A percentile compares a stretch with the other conserved stretches of the same genome.
These are phyloP conservation scores for Fonsecaea pedrosoi DNA, from an alignment of 2,329 filamentous ascomycete species.

Conservation along the genomic window DNA sequence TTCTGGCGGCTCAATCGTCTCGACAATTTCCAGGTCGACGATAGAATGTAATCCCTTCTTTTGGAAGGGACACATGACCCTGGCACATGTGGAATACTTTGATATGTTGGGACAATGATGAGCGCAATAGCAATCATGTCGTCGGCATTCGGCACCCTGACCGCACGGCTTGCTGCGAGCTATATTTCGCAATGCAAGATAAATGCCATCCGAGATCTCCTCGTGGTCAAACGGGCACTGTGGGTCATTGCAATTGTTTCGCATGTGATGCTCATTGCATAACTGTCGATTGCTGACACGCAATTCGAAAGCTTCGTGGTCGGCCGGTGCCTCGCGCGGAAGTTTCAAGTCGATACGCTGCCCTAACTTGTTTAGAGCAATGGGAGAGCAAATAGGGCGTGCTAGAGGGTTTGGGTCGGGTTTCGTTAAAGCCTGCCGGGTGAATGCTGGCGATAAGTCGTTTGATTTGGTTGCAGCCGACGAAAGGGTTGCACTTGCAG, in stretches of 20 bases:
- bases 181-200: conserved; percentile 53
- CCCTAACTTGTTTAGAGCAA: conserved; percentile 29
- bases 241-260: conserved; percentile 36
- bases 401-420: conserved; percentile 27
- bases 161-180: conserved; percentile 54
- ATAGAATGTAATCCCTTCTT: conserved; percentile 25
- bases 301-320: conserved; percentile 27
- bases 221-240: conserved; percentile 56
- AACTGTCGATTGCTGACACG: conserved; percentile 26
- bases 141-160: conserved; percentile 51
- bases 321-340: conserved; percentile 21
- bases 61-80: conserved; percentile 27
- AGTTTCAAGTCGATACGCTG: conserved; percentile 36
- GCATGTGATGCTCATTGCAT: conserved; percentile 37
- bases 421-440: conserved; percentile 11
- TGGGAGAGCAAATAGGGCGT: conserved; percentile 29
- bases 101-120: conserved; percentile 45
- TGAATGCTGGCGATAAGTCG: conserved; percentile 18
- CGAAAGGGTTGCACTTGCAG: conserved; percentile 9
- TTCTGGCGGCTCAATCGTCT: conserved; percentile 21
- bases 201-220: conserved; percentile 48
- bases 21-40: conserved; percentile 25
- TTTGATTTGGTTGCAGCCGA: conserved; percentile 7
- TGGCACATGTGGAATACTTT: conserved; percentile 22
- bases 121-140: conserved; percentile 53